phyloP scores from a whole-genome alignment of 192 early-diverging fungal genomes.

The Coemansia reversa region DNA sequence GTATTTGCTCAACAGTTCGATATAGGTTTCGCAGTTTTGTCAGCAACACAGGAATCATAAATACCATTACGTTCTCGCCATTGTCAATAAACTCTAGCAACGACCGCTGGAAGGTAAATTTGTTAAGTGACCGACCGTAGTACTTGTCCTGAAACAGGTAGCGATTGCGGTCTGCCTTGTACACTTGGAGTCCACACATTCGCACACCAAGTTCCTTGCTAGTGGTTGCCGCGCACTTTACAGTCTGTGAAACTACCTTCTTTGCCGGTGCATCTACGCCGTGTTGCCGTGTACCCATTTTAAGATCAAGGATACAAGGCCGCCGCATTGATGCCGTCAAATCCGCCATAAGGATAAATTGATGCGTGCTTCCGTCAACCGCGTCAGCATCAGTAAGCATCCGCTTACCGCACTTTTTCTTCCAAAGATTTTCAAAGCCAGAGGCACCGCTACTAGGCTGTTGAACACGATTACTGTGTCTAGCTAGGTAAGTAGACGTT shows the following conservation, averaged over 20 bases:
- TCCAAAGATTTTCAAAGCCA: slow-evolving; percentile 45
- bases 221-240: slow-evolving; percentile 91
- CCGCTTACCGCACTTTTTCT: slow-evolving; percentile 52
- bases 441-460: slow-evolving; percentile 11
- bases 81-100: slow-evolving; percentile 85
- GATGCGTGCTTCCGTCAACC: slow-evolving; percentile 56
- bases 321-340: slow-evolving; percentile 83
- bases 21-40: slow-evolving; percentile 72
- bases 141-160: slow-evolving; percentile 96
- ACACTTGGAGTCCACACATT: slow-evolving; percentile 98
- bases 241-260: slow-evolving; percentile 84
- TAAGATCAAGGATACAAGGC: slow-evolving; percentile 96
- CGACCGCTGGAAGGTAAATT: slow-evolving; percentile 72
- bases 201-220: slow-evolving; percentile 89
- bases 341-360: slow-evolving; percentile 94
- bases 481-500: background rate
- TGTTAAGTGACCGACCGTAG: slow-evolving; percentile 82
- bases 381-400: slow-evolving; percentile 48
- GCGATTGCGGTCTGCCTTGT: slow-evolving; percentile 66
- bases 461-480: background rate
- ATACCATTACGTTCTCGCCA: slow-evolving; percentile 68
- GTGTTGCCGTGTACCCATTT: slow-evolving; percentile 98
- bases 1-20: slow-evolving; percentile 70
- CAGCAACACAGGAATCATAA: slow-evolving; percentile 81
- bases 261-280: slow-evolving; percentile 81